These are phyloP conservation scores for Flammula alnicola DNA, from an alignment of 1,284 basidiomycete species.

Conservation along the genomic window DNA sequence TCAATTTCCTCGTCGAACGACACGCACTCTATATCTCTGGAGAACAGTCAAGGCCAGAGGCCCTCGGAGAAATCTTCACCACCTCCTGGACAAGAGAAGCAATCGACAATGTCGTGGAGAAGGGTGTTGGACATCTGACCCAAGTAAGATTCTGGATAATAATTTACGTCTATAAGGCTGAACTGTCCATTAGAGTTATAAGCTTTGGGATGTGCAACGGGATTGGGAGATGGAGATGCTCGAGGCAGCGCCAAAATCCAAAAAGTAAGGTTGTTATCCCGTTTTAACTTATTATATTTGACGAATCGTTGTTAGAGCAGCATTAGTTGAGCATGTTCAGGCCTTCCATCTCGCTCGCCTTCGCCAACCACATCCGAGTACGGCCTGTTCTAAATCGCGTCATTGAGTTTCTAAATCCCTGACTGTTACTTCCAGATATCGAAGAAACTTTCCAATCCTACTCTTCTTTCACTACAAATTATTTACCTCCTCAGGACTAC, in stretches of 20 bases:
- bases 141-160: slow-evolving; percentile 43
- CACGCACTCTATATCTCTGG: slow-evolving; percentile 51
- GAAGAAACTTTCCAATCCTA: slow-evolving; percentile 84
- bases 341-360: slow-evolving; percentile 60
- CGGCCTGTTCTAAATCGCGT: slow-evolving; percentile 21
- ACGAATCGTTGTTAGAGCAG: slow-evolving; percentile 33
- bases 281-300: slow-evolving; percentile 5
- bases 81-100: slow-evolving; percentile 62
- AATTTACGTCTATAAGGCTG: slow-evolving; percentile 2
- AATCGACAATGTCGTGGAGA: slow-evolving; percentile 59
- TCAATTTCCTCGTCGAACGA: slow-evolving; percentile 67
- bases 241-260: slow-evolving; percentile 45
- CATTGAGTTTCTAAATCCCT: slow-evolving; percentile 1
- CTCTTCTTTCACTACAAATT: slow-evolving; percentile 84
- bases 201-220: slow-evolving; percentile 72
- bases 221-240: slow-evolving; percentile 79
- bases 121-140: slow-evolving; percentile 63
- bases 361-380: slow-evolving; percentile 73
- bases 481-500: slow-evolving; percentile 76
- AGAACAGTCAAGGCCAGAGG: slow-evolving; percentile 48
- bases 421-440: slow-evolving; percentile 46
- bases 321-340: slow-evolving; percentile 51
- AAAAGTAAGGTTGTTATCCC: slow-evolving; percentile 47
- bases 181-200: slow-evolving; percentile 55
- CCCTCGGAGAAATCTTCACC: slow-evolving; percentile 57